Conservation (phyloP, 2,329 filamentous ascomycete genomes). For the Balansia obtecta region DNA sequence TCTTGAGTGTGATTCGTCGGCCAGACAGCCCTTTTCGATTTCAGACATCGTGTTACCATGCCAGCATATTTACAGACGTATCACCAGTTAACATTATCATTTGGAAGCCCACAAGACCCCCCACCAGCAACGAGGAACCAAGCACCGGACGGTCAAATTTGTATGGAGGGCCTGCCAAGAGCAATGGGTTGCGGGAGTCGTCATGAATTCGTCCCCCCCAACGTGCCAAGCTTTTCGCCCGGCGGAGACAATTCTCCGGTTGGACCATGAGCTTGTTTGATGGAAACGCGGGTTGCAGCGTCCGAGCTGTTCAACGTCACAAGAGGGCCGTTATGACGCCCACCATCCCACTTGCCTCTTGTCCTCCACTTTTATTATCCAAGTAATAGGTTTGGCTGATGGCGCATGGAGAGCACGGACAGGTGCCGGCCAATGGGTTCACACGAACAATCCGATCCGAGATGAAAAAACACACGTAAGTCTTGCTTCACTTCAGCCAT, state of each 20-base stretch:
- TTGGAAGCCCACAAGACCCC: too few relatives aligned
- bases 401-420: neutral
- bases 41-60: too few relatives aligned
- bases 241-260: constrained; percentile 1
- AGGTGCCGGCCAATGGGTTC: constrained; percentile 1
- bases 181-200: too few relatives aligned
- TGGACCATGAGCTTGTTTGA: neutral
- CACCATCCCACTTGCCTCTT: neutral
- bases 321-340: constrained; percentile 5
- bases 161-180: too few relatives aligned
- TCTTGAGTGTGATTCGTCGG: neutral
- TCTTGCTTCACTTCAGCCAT: neutral
- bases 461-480: neutral
- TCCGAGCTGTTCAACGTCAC: constrained; percentile 4
- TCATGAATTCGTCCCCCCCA: too few relatives aligned
- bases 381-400: neutral
- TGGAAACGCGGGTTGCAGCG: neutral
- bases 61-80: too few relatives aligned
- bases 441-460: constrained; percentile 1
- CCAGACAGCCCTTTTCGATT: too few relatives aligned
- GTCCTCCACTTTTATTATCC: constrained; percentile 1
- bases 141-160: neutral
- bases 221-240: neutral
- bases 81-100: neutral
- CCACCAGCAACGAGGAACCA: too few relatives aligned